These are phyloP conservation scores for Jackrogersella minutella DNA, from an alignment of 495 filamentous ascomycete genomes.

Conservation along the genomic window DNA sequence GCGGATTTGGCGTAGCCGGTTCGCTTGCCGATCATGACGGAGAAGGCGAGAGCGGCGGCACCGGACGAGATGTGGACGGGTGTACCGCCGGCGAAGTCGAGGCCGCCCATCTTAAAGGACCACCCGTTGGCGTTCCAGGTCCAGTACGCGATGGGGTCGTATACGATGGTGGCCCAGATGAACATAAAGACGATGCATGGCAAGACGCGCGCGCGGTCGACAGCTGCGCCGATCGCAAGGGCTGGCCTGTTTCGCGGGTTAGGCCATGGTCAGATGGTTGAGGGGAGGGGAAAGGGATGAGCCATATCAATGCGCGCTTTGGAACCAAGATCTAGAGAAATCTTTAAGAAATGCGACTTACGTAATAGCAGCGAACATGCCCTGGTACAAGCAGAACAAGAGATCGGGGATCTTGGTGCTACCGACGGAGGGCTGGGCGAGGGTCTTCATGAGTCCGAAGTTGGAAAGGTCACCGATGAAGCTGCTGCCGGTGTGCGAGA, in stretches of 20 bases:
- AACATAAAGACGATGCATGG: conserved; percentile 89
- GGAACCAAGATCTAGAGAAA: too few relatives aligned
- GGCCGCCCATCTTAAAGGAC: conserved; percentile 74
- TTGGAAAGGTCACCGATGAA: conserved; percentile 90
- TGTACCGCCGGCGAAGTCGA: conserved; percentile 88
- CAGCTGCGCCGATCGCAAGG: conserved; percentile 78
- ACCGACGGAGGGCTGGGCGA: conserved; percentile 83
- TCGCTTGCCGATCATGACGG: conserved; percentile 84
- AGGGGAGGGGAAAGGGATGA: conserved; percentile 1
- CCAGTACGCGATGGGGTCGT: conserved; percentile 89
- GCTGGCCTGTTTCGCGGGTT: conserved; percentile 64
- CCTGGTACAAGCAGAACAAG: conserved; percentile 90
- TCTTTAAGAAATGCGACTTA: too few relatives aligned
- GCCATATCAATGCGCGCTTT: not conserved
- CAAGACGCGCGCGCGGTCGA: conserved; percentile 82
- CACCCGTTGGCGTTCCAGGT: conserved; percentile 87
- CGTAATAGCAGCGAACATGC: conserved; percentile 85
- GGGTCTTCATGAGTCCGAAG: conserved; percentile 81
- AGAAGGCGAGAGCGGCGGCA: conserved; percentile 80
- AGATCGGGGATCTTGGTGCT: conserved; percentile 85
- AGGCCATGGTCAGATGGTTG: conserved; percentile 17
- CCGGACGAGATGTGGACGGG: conserved; percentile 90
- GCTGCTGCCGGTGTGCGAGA: conserved; percentile 82
- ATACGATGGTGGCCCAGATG: conserved; percentile 85
- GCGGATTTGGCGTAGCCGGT: conserved; percentile 78